These are phyloP conservation scores for Silene conica DNA, from an alignment of 148 eudicot genomes.

Conservation along the genomic window DNA sequence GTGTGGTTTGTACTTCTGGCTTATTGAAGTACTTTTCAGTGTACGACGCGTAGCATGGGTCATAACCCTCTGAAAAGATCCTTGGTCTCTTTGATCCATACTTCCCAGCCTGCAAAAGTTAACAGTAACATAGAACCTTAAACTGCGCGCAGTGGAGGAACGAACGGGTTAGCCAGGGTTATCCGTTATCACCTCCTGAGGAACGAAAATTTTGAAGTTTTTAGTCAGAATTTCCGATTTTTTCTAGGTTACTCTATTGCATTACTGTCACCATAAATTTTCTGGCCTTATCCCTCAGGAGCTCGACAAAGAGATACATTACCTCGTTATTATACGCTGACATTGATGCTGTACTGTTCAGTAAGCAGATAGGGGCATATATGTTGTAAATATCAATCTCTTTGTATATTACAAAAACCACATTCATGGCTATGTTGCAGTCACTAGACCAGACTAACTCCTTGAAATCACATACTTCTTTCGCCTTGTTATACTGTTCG, in stretches of 20 bases:
- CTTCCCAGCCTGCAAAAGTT: slow-evolving; percentile 28
- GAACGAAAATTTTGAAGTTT: no score
- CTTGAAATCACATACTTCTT: slow-evolving; percentile 43
- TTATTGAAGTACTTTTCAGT: slow-evolving; percentile 46
- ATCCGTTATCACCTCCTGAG: no score
- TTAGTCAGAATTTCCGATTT: no score
- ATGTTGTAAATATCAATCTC: slow-evolving; percentile 68
- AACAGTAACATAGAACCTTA: no score
- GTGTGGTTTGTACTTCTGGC: slow-evolving; percentile 49
- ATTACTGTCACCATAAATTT: no score
- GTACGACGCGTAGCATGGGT: slow-evolving; percentile 54
- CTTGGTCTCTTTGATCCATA: slow-evolving; percentile 30
- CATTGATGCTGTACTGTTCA: slow-evolving; percentile 14
- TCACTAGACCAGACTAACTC: slow-evolving; percentile 34
- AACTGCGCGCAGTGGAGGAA: no score
- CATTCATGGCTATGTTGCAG: slow-evolving; percentile 39
- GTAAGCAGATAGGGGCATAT: slow-evolving; percentile 55
- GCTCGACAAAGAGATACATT: neutral
- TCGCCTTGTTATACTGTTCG: slow-evolving; percentile 32
- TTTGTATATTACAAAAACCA: slow-evolving; percentile 34
- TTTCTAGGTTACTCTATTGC: no score
- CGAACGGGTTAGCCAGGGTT: no score
- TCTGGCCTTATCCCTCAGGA: no score
- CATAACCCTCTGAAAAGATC: slow-evolving; percentile 47
- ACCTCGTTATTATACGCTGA: slow-evolving; percentile 20